phyloP scores from a whole-genome alignment of 164 flowering plant genomes.

The Umbellularia californica region DNA sequence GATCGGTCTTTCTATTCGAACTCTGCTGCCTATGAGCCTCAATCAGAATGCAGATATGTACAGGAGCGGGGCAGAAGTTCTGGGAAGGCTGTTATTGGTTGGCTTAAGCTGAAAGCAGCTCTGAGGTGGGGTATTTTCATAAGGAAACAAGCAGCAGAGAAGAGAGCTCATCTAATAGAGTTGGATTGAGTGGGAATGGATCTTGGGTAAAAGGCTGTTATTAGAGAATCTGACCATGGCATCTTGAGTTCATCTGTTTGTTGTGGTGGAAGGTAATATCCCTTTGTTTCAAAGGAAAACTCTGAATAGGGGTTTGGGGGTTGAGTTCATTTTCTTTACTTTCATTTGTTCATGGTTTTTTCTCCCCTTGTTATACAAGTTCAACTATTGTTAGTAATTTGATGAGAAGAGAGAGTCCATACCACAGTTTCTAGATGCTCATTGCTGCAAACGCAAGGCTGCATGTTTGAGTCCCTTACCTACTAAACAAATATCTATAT shows the following conservation, averaged over 20 bases:
- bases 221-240: neutral
- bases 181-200: constrained; percentile 30
- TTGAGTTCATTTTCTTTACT: too few species aligned
- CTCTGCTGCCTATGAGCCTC: constrained; percentile 27
- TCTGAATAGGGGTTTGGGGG: too few species aligned
- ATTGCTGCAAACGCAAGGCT: neutral
- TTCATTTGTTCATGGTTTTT: too few species aligned
- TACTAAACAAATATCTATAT: too few species aligned
- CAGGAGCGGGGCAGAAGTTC: constrained; percentile 25
- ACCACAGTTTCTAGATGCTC: neutral
- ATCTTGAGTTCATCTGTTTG: neutral
- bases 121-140: constrained; percentile 52
- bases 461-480: neutral
- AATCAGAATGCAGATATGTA: constrained; percentile 10
- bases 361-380: neutral
- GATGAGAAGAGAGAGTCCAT: neutral
- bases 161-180: constrained; percentile 59
- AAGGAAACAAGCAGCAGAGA: constrained; percentile 52
- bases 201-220: neutral
- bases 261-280: neutral
- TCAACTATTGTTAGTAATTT: neutral
- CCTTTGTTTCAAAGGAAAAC: neutral
- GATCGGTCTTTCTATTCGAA: constrained; percentile 30
- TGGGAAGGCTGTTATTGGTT: constrained; percentile 53
- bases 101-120: constrained; percentile 63